phyloP scores from a whole-genome alignment of 1,284 basidiomycete species.

The Sanghuangporus sanghuang region DNA sequence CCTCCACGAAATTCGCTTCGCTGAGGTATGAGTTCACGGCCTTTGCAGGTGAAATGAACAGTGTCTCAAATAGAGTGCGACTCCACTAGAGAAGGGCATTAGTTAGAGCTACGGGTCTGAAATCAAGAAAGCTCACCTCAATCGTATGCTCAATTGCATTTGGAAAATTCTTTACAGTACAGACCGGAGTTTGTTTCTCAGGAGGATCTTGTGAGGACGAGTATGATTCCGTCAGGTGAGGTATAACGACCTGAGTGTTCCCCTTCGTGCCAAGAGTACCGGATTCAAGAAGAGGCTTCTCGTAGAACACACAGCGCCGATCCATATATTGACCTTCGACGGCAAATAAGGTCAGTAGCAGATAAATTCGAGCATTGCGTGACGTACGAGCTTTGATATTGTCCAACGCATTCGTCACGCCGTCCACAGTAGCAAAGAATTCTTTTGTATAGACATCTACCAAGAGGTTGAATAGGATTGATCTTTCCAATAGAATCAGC shows the following conservation, averaged over 20 bases:
- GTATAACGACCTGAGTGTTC: constrained; percentile 95
- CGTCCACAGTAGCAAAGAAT: constrained; percentile 88
- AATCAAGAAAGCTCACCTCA: constrained; percentile 47
- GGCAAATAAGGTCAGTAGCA: not conserved
- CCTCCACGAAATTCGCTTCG: constrained; percentile 94
- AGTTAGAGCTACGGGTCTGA: not conserved
- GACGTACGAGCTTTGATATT: constrained; percentile 90
- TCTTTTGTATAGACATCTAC: constrained; percentile 84
- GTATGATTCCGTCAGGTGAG: constrained; percentile 96
- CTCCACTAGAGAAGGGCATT: constrained; percentile 67
- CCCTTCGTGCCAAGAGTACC: constrained; percentile 99
- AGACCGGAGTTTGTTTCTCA: constrained; percentile 96
- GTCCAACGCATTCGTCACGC: constrained; percentile 99
- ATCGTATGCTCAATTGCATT: constrained; percentile 99
- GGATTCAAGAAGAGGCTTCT: constrained; percentile 95
- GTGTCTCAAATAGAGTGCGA: constrained; percentile 86
- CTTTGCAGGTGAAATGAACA: constrained; percentile 93
- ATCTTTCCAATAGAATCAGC: not conserved
- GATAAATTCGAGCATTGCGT: constrained; percentile 5
- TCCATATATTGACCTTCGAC: constrained; percentile 92
- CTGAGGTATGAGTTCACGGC: constrained; percentile 97
- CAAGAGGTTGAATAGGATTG: not conserved
- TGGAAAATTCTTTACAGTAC: constrained; percentile 99
- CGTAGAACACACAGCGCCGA: constrained; percentile 95
- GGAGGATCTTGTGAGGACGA: constrained; percentile 98